Base-by-base conservation (phyloP, 106 monocot species). In the Dactylorhiza incarnata region DNA sequence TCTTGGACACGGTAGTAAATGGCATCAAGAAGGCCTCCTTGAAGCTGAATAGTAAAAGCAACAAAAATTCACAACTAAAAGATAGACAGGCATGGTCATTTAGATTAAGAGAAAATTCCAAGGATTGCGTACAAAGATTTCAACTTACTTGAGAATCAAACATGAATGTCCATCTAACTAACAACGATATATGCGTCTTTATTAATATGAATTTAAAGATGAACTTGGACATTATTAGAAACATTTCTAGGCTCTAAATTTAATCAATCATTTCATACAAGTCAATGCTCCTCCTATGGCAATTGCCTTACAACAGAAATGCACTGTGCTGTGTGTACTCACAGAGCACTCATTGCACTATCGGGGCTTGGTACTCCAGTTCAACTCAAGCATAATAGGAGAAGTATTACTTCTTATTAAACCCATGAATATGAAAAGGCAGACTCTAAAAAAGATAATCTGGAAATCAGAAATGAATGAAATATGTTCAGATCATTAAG, bases 1-100 rank as follows among this genome's bases (percentile, higher is more conserved):
- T 87, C 72, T 76, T 82, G 5, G 97, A 97, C 78, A 97, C 77
- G 15, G 89, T 84, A 74, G 80, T 75, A 77, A 86, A 91, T 76
- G 91, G 97, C 85, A 87, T 87, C 56, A 79, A 77, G 76, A 97
- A 83, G 72, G 89, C 91, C 80, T 97, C 93, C 80, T 89, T 94
- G 53, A 93, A 81, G 85, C 97, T 93, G 87, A 73, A 92, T 85
- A 72, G 10, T 5, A 47, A 68, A 14, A 13, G 49, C 16, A 78
- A 16, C 67, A 69, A 51, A 25, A 79, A 29, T 45, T 11, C 5
- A 81, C 14, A 37, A 45, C 3, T 29, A 69, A 75, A 61, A 8
- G 47, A 70, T 74, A 47, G 71, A 49, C n/a, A 10, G 65, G 29
- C 13, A 65, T 65, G 29, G 29, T 7, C 58, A 6, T 22, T 59